Conservation (phyloP, 176 grass and related monocot genomes). For the Dendrocalamus sinicus region DNA sequence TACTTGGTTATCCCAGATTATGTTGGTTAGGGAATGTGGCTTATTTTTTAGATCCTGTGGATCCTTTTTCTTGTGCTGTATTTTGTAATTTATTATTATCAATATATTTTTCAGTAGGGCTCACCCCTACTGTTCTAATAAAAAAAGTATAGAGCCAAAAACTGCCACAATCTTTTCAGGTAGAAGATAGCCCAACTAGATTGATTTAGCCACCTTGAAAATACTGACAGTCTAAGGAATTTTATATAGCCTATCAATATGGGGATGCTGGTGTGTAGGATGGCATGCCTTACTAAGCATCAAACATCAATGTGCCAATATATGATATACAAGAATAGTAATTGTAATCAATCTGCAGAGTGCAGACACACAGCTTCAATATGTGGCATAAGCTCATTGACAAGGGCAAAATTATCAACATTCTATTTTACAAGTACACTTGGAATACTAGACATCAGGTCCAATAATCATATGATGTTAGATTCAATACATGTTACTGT, state of each 20-base stretch:
- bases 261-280: background rate
- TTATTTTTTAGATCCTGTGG: background rate
- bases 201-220: background rate
- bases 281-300: background rate
- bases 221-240: background rate
- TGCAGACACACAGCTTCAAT: background rate
- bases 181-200: background rate
- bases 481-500: background rate
- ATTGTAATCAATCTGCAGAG: background rate
- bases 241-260: background rate
- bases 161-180: background rate
- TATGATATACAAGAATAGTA: conserved; percentile 3
- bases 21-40: background rate
- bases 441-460: background rate
- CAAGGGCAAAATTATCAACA: background rate
- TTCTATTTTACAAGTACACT: background rate
- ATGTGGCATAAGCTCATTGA: background rate
- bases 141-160: background rate
- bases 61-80: background rate
- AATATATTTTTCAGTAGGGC: background rate
- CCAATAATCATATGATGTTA: background rate
- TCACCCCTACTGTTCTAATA: background rate
- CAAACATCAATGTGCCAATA: background rate
- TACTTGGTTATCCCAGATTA: background rate
- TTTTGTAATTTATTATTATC: background rate